Percentiles rank a stretch among this genome's conserved stretches.
phyloP scores from a whole-genome alignment of 352 stramenopile species.

The Phytophthora sansomeana region DNA sequence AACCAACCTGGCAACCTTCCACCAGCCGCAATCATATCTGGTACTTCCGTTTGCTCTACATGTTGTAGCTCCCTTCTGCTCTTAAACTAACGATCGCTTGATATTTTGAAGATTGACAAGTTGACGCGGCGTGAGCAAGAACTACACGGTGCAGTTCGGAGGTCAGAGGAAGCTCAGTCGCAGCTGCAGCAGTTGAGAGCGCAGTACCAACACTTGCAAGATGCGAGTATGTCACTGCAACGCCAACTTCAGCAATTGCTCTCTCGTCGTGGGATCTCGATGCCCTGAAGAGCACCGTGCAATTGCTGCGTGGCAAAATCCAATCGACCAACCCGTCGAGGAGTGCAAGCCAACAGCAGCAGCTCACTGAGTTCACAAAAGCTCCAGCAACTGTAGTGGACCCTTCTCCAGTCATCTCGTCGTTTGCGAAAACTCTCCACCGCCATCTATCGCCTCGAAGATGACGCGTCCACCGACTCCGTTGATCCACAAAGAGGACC shows the following conservation, averaged over 20 bases:
- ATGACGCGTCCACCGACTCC: constrained; percentile 58
- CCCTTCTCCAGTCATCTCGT: constrained; percentile 4
- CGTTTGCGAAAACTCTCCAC: constrained; percentile 45
- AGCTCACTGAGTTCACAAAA: constrained; percentile 3
- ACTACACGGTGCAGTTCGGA: constrained; percentile 37
- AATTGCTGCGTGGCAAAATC: constrained; percentile 43
- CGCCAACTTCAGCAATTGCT: constrained; percentile 75
- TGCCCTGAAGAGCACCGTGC: constrained; percentile 64
- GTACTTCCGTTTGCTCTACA: constrained; percentile 26
- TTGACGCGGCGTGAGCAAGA: constrained; percentile 55
- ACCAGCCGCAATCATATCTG: constrained; percentile 81
- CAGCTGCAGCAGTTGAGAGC: constrained; percentile 54
- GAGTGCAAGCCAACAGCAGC: neutral
- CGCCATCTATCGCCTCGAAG: constrained; percentile 44
- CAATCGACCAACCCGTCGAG: constrained; percentile 6
- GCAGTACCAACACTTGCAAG: constrained; percentile 46
- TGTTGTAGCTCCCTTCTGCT: neutral
- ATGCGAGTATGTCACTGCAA: constrained; percentile 63
- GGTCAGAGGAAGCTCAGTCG: constrained; percentile 36
- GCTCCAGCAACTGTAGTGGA: neutral
- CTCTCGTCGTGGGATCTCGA: constrained; percentile 66
- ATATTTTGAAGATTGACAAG: constrained; percentile 64
- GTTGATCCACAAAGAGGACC: constrained; percentile 12
- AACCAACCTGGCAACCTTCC: constrained; percentile 53
- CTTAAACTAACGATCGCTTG: neutral